Base-by-base conservation (phyloP, 1,139 yeast species). In the Candida mesenterica region DNA sequence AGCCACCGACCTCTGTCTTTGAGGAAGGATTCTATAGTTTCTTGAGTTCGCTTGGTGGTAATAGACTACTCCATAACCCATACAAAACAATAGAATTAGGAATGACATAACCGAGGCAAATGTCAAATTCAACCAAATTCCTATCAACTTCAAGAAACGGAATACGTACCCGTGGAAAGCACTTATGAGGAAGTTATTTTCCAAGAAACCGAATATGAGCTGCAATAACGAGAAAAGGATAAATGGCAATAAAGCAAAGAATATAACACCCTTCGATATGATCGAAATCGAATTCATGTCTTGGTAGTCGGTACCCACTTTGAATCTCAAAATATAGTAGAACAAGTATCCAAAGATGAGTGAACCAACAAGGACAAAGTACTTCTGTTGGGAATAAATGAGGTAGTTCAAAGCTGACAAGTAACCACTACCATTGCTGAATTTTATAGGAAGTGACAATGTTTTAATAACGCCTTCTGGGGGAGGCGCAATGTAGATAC, bases 61-160 rank as follows among this genome's bases (percentile, higher is more conserved):
- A 40, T 61, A 66, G 15, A 65, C 46, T 3, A 65, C 68, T 1
- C 72, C 72, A 37, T 59, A 64, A 0, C 72, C 72, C 70, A 64
- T 64, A 27, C 67, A 43, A 40, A 66, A 63, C 22, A 64, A 37
- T 24, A 63, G 52, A n/a, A 53, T 36, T 26, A 52, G 42, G 33
- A 44, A 53, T 10, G 32, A 28, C 32, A 45, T 23, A 15, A 48
- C 39, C 12, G 36, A 24, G 6, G 19, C 19, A 28, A 41, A 43
- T 16, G 38, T 32, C 19, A 12, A 6, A 13, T 14, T 25, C 14
- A 40, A 14, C 42, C 37, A 43, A 4, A 22, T 16, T 9, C 24
- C 29, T 4, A 32, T 10, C 20, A 25, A 29, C 23, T 10, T 24
- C 24, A 29, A 15, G 19, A 42, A 25, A 3, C 22, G n/a, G 17